Evolutionary conservation across 1,284 basidiomycete species (phyloP), one percentile per base, ranked within the genome.

Genomic region (Rugosomyces carneus): DNA sequence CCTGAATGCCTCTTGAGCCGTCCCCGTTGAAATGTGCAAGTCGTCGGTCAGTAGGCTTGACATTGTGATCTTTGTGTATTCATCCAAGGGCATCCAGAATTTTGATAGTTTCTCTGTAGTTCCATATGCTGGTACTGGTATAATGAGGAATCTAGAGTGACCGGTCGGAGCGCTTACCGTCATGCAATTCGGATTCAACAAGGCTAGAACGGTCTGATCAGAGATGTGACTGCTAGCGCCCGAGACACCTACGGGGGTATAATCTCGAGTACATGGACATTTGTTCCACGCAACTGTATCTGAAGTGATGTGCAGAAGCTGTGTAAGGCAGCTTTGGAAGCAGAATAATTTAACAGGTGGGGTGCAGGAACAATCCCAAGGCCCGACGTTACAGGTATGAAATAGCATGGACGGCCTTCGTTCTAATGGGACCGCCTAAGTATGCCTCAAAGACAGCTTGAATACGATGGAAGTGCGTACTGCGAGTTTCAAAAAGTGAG

Each of bases 171-270:
- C 5, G 57, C 72, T 55, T 57, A 78, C 78, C 65, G 49, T 82
- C 79, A 56, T 84, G 81, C 21, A 83, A 63, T 53, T 84, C 80
- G 5, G 80, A 82, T 60, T 81, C 78, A 9, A 80, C 76, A 1
- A 81, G 65, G 3, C 78, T 80, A 49, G 3, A 42, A 18, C 19
- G 20, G 8, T 35, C 34, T 42, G 24, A 32, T 43, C 26, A 46
- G 40, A n/a, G 29, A 31, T 31, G 29, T 29, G 21, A 35, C 13
- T 37, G 40, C n/a, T 10, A 35, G 21, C 23, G 23, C 11, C 11
- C 5, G 40, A n/a, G 38, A n/a, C 6, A 68, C 78, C 58, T 53
- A 81, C 72, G 81, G 81, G 16, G 80, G 81, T 5, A 80, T 61
- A 16, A 83, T 72, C 56, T 84, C 81, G 35, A 78, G 63, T 3